Conservation (phyloP, 805 yeast genomes). For the Suhomyces prunicola region DNA sequence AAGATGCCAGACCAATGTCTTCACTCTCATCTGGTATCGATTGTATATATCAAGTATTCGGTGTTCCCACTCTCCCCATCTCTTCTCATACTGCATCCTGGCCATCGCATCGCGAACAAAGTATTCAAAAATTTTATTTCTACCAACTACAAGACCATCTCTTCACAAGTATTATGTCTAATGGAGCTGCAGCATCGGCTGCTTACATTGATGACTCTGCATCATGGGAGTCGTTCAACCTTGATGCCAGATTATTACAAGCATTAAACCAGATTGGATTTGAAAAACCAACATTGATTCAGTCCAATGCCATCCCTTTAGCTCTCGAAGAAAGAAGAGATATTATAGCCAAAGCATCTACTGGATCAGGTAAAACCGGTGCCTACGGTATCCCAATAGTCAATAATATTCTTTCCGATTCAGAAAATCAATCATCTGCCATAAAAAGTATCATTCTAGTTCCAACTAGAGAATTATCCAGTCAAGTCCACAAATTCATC, state of each 20-base stretch:
- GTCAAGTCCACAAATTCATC: slow-evolving; percentile 73
- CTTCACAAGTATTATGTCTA: slow-evolving; percentile 7
- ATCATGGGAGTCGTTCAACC: slow-evolving; percentile 69
- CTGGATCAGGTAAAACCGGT: slow-evolving; percentile 95
- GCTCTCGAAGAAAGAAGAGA: slow-evolving; percentile 90
- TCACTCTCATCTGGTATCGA: not conserved
- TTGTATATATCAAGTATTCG: not conserved
- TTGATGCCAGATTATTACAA: slow-evolving; percentile 81
- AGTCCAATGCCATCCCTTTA: slow-evolving; percentile 85
- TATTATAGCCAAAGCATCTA: slow-evolving; percentile 87
- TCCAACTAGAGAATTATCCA: slow-evolving; percentile 89
- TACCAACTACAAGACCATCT: not conserved
- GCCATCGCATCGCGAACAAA: slow-evolving; percentile 9
- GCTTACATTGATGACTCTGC: slow-evolving; percentile 69
- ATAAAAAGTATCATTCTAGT: slow-evolving; percentile 72
- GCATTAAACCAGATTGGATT: slow-evolving; percentile 80
- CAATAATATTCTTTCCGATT: slow-evolving; percentile 57
- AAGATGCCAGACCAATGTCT: not conserved
- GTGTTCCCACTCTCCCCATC: not conserved
- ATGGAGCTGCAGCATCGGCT: slow-evolving; percentile 50
- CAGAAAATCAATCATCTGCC: slow-evolving; percentile 17
- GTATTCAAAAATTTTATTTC: slow-evolving; percentile 1
- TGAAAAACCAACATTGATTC: slow-evolving; percentile 85
- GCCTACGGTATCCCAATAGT: slow-evolving; percentile 87
- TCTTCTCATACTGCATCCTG: not conserved